Percentiles rank a stretch among this genome's conserved stretches.
Conservation (phyloP, 2,329 filamentous ascomycete species). For the Fusarium siculi region DNA sequence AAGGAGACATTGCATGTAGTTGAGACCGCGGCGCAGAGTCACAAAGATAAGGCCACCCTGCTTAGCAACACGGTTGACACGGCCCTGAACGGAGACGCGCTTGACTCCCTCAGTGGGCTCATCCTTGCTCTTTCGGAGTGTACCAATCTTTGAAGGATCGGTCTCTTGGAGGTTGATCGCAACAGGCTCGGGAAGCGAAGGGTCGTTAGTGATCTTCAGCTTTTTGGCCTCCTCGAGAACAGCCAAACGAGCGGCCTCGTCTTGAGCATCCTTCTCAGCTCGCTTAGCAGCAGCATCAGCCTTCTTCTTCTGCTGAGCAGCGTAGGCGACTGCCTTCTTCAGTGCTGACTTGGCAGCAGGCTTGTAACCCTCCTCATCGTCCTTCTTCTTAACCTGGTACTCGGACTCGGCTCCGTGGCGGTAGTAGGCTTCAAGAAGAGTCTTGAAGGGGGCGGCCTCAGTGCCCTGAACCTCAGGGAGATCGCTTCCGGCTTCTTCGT, state of each 20-base stretch:
- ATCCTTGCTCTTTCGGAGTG: slow-evolving; percentile 49
- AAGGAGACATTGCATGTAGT: slow-evolving; percentile 70
- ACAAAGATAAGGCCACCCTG: slow-evolving; percentile 90
- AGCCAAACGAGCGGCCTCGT: slow-evolving; percentile 36
- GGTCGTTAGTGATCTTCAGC: slow-evolving; percentile 64
- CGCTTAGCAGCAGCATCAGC: slow-evolving; percentile 40
- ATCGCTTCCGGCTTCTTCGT: slow-evolving; percentile 82
- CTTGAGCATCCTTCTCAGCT: slow-evolving; percentile 42
- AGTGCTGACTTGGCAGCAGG: slow-evolving; percentile 44
- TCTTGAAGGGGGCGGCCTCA: slow-evolving; percentile 82
- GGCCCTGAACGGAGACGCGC: slow-evolving; percentile 80
- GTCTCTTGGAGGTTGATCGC: slow-evolving; percentile 76
- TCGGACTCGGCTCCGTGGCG: slow-evolving; percentile 46
- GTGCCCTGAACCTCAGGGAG: slow-evolving; percentile 74
- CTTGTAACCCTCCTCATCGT: slow-evolving; percentile 44
- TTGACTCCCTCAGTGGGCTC: slow-evolving; percentile 39
- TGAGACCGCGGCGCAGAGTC: slow-evolving; percentile 82
- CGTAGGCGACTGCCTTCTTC: slow-evolving; percentile 44
- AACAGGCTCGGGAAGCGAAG: slow-evolving; percentile 76
- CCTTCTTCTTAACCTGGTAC: slow-evolving; percentile 59
- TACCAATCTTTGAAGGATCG: slow-evolving; percentile 45
- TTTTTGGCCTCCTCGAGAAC: slow-evolving; percentile 45
- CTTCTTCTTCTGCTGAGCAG: slow-evolving; percentile 44
- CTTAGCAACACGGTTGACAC: slow-evolving; percentile 82
- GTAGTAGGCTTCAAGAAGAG: slow-evolving; percentile 80